Percentiles rank a stretch among this genome's conserved stretches.
Conservation (phyloP, 2,329 filamentous ascomycete species). For the Cercospora nicotianae region DNA sequence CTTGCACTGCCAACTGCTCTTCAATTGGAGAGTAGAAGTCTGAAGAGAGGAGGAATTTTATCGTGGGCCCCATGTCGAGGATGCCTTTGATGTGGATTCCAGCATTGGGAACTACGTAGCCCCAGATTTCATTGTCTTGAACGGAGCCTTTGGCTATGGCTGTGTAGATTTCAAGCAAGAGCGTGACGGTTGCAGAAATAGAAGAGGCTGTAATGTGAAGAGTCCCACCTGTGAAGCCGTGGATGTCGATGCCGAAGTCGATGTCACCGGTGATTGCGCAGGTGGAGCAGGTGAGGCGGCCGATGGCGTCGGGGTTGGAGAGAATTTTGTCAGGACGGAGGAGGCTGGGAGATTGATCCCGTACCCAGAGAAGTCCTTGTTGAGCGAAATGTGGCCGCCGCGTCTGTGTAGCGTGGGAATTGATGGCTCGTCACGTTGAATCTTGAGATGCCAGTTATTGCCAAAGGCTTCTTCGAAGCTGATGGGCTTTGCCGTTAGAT, state of each 20-base stretch:
- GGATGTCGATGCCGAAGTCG: constrained; percentile 11
- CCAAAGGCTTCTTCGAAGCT: constrained; percentile 14
- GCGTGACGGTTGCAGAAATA: neutral
- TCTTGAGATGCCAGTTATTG: constrained; percentile 11
- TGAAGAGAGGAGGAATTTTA: constrained; percentile 15
- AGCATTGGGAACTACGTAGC: neutral
- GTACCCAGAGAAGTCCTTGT: constrained; percentile 15
- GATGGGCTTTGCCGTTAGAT: neutral
- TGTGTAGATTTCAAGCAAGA: constrained; percentile 10
- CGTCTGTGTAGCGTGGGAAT: neutral
- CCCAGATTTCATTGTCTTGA: constrained; percentile 15
- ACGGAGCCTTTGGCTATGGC: neutral
- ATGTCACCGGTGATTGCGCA: constrained; percentile 11
- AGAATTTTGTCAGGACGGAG: neutral
- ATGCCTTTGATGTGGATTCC: constrained; percentile 19
- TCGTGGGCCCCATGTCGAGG: constrained; percentile 16
- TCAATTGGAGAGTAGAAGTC: constrained; percentile 1
- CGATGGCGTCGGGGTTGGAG: constrained; percentile 1
- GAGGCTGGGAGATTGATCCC: constrained; percentile 8
- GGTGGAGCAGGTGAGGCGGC: constrained; percentile 11
- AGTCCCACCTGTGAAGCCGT: constrained; percentile 3
- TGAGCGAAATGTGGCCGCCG: constrained; percentile 10
- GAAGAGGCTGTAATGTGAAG: neutral
- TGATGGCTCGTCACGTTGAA: neutral
- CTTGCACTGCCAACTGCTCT: constrained; percentile 1